phyloP scores from a whole-genome alignment of 2,329 filamentous ascomycete genomes.

The Ceratocystis lukuohia region DNA sequence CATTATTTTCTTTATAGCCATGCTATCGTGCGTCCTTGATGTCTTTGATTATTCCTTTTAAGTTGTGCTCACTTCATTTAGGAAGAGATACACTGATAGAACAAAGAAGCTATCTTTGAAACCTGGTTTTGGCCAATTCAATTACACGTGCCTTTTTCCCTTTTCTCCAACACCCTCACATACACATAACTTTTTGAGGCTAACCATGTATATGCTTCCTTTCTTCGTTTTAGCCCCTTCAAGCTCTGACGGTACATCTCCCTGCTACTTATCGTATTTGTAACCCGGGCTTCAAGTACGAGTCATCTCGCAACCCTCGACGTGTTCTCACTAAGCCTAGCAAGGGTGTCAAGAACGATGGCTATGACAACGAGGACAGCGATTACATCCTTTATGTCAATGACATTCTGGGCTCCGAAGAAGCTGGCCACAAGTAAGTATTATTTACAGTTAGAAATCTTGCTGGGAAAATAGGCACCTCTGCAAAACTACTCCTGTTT shows the following conservation, averaged over 20 bases:
- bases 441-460: neutral
- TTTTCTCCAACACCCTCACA: too few species aligned
- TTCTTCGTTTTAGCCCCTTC: slow-evolving; percentile 56
- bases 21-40: too few species aligned
- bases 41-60: too few species aligned
- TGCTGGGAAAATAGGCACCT: neutral
- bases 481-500: neutral
- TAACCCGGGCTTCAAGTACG: slow-evolving; percentile 96
- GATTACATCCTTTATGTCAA: slow-evolving; percentile 99
- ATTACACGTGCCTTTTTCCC: too few species aligned
- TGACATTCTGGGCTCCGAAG: slow-evolving; percentile 93
- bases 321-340: slow-evolving; percentile 95
- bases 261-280: slow-evolving; percentile 96
- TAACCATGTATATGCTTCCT: slow-evolving; percentile 19
- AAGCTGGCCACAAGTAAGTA: slow-evolving; percentile 86
- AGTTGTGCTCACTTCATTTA: too few species aligned
- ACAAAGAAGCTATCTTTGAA: neutral
- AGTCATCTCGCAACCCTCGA: slow-evolving; percentile 90
- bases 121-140: neutral
- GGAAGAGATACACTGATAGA: too few species aligned
- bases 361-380: slow-evolving; percentile 97
- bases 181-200: too few species aligned
- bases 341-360: slow-evolving; percentile 97
- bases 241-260: slow-evolving; percentile 86
- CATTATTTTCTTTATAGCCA: too few species aligned